Evolutionary conservation across 2,329 filamentous ascomycete genomes (phyloP).

Genomic region (Colletotrichum phormii): DNA sequence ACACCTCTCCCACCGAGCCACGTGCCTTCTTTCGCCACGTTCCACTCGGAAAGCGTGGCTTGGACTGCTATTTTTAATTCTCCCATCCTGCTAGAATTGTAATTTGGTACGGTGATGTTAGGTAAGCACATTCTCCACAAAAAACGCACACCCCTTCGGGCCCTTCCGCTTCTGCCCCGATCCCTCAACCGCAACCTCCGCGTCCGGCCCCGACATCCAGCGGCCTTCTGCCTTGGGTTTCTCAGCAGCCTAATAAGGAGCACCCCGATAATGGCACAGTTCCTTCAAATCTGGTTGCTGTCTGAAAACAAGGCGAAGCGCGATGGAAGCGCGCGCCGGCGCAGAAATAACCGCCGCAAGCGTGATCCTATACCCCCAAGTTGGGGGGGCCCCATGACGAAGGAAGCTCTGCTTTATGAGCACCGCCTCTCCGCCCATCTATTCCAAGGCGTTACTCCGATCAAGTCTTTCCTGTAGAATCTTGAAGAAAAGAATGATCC

Average conservation of each 20-base stretch:
- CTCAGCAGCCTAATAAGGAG: neutral
- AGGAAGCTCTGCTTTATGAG: slow-evolving; percentile 1
- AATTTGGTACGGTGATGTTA: neutral
- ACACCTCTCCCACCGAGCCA: neutral
- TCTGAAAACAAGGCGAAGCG: neutral
- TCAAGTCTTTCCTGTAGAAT: neutral
- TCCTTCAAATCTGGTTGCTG: neutral
- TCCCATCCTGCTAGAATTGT: neutral
- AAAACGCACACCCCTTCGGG: too few relatives aligned
- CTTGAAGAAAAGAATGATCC: too few relatives aligned
- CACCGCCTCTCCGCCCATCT: slow-evolving; percentile 15
- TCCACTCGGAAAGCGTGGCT: neutral
- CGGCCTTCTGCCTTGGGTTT: neutral
- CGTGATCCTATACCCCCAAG: neutral
- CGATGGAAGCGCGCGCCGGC: neutral
- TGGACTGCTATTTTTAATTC: slow-evolving; percentile 5
- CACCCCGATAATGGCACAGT: neutral
- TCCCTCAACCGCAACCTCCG: neutral
- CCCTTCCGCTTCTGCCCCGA: neutral
- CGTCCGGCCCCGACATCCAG: neutral
- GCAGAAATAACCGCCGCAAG: neutral
- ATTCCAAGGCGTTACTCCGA: neutral
- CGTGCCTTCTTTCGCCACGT: neutral
- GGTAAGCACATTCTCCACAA: neutral
- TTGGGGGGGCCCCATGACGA: neutral